Evolutionary conservation across 441 rosid species (phyloP), one percentile per base, ranked within the genome.

Genomic region (Populus trichocarpa): DNA sequence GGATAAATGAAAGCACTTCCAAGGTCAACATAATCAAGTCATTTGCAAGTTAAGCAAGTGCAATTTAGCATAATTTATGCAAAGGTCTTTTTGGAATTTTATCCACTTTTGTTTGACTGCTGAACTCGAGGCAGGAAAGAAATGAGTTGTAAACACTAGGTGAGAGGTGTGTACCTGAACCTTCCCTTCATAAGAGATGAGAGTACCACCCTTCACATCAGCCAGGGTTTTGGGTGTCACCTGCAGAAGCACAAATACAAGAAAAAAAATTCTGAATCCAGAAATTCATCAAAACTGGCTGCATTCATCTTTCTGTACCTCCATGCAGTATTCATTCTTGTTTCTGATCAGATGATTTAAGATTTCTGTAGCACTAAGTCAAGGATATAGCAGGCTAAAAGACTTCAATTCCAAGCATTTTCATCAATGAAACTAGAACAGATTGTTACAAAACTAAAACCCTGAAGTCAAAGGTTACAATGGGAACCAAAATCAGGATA

Each of bases 181-280:
- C 83, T 93, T 96, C 61, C 99, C 99, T 25, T 96, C 98, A 79
- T 96, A 96, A 79, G 96, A 91, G 83, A 96, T 96, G 79, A 96
- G 97, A 59, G 98, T 96, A 72, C 99, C 99, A 81, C 99, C 98
- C 88, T 96, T 93, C 22, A 96, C 98, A 84, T 96, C 99, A 72
- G 99, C 99, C 74, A 92, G 86, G 82, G 99, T 93, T 85, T 96
- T 96, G 78, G 99, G 99, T 66, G 99, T 88, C 79, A 90, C 92
- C 92, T 91, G 84, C 79, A 77, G 73, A 89, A 92, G 86, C 79
- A 86, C 71, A 78, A 77, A 76, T 32, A 53, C 8, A 80, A 70
- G 38, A 73, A 57, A 42, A 30, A 64, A 78, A 23, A 18, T 71
- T 22, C n/a, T 69, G 36, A 22, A 74, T 57, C 35, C 30, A 81